phyloP scores from a whole-genome alignment of 2,329 filamentous ascomycete species.

The Parasarocladium wereldwijsianum region DNA sequence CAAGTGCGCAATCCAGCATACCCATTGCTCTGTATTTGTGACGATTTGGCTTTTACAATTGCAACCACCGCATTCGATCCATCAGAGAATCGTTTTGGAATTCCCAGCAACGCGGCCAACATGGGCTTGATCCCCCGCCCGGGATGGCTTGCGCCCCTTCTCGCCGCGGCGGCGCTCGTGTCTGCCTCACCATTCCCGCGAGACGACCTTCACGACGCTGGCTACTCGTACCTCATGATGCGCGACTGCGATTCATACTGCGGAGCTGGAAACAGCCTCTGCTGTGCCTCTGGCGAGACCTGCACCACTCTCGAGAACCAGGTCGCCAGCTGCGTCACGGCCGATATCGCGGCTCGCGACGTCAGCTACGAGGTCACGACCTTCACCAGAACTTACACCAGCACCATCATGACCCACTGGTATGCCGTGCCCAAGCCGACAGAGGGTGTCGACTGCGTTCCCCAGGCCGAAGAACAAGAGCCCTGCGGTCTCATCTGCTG shows the following conservation, averaged over 20 bases:
- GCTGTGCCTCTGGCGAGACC: conserved; percentile 31
- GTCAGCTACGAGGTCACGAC: conserved; percentile 45
- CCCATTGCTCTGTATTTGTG: too few relatives aligned
- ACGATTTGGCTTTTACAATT: too few relatives aligned
- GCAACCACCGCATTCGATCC: too few relatives aligned
- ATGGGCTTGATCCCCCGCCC: conserved; percentile 6
- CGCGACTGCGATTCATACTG: conserved; percentile 37
- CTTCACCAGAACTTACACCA: conserved; percentile 44
- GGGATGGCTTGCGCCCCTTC: conserved; percentile 13
- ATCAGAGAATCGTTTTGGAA: too few relatives aligned
- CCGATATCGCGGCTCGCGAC: conserved; percentile 16
- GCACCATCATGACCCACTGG: conserved; percentile 37
- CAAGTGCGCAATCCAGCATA: too few relatives aligned
- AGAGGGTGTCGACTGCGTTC: conserved; percentile 32
- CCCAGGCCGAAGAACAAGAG: conserved; percentile 36
- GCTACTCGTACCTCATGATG: conserved; percentile 34
- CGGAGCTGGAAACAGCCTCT: conserved; percentile 38
- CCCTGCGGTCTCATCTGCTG: conserved; percentile 60
- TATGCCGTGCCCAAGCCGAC: conserved; percentile 28
- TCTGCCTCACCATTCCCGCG: conserved; percentile 33
- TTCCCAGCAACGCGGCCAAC: not conserved
- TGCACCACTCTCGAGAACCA: conserved; percentile 35
- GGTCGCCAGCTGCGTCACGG: conserved; percentile 32
- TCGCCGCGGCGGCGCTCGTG: conserved; percentile 14
- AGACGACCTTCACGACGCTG: conserved; percentile 31